Conservation (phyloP, 345 rosid species). For the Bruguiera sexangula region DNA sequence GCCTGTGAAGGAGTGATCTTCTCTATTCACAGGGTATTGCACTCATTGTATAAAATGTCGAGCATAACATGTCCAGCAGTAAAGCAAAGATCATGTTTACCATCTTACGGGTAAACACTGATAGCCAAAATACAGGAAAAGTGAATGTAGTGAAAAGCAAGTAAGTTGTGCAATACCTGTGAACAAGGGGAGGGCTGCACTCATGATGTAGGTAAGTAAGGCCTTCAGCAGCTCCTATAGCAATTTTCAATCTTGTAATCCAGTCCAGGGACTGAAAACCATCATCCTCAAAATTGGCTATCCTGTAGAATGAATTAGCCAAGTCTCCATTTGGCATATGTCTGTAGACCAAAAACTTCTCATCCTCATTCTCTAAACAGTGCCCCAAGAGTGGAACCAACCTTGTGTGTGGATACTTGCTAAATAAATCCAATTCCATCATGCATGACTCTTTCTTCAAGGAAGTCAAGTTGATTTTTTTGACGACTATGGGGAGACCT, state of each 20-base stretch:
- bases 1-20: neutral
- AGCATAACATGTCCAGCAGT: neutral
- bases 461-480: constrained; percentile 14
- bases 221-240: constrained; percentile 33
- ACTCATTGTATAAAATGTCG: neutral
- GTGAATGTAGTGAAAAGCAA: constrained; percentile 1
- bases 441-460: constrained; percentile 11
- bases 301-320: constrained; percentile 23
- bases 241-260: constrained; percentile 34
- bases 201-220: constrained; percentile 33
- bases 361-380: constrained; percentile 26
- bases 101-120: neutral
- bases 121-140: constrained; percentile 9
- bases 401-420: constrained; percentile 23
- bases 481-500: constrained; percentile 18
- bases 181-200: constrained; percentile 34
- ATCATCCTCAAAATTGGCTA: constrained; percentile 12
- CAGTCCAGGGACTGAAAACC: constrained; percentile 25
- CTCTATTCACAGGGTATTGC: neutral
- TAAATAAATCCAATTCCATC: constrained; percentile 25
- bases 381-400: constrained; percentile 31
- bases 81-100: too few relatives aligned
- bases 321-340: constrained; percentile 29
- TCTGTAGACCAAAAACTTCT: constrained; percentile 28
- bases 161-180: constrained; percentile 24